Base-by-base conservation (phyloP, 2,329 filamentous ascomycete species). In the Onygena corvina region DNA sequence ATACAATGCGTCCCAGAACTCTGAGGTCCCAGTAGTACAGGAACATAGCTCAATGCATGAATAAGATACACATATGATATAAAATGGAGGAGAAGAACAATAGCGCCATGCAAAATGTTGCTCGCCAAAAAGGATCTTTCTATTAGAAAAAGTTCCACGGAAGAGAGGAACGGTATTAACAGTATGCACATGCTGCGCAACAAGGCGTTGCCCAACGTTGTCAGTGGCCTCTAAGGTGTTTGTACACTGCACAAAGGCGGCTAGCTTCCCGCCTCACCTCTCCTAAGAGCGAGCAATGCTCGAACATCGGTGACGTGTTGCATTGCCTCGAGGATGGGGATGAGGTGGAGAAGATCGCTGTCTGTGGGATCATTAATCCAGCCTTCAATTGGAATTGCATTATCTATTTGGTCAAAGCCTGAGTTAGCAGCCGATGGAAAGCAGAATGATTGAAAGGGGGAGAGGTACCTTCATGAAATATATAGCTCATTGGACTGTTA, bases 331-430 rank as follows among this genome's bases (percentile, higher is more conserved):
- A 98, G 75, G 60, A 96, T 74, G 27, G 92, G 92, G 51, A 98
- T 81, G 52, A 98, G 75, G 67, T 96, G 87, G 66, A 96, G 76
- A 56, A 98, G 74, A 63, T 95, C 90, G 64, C 89, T 92, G 69
- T 98, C 92, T 21, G 92, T 96, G 18, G 92, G 92, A 69, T 98
- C 92, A 66, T 83, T 94, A 70, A 98, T 96, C 92, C 92, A 98
- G 62, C 92, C 92, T 71, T 96, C 90, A 63, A 98, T 96, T 2
- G 92, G 92, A 61, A 98, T 95, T 46, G 92, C 92, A 70, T 98
- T 98, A 67, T 98, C 92, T 98, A 7, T 38, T 53, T 1, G 2
- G 27, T 50, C 50, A 23, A 51, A 16, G 4, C 23, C 36, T 45
- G 49, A 12, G 35, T 40, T 7, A 40, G 20, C 11, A 46, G 36